Evolutionary conservation across 345 rosid genomes (phyloP), one percentile per base, ranked within the genome.

Genomic region (Pugionium dolabratum): DNA sequence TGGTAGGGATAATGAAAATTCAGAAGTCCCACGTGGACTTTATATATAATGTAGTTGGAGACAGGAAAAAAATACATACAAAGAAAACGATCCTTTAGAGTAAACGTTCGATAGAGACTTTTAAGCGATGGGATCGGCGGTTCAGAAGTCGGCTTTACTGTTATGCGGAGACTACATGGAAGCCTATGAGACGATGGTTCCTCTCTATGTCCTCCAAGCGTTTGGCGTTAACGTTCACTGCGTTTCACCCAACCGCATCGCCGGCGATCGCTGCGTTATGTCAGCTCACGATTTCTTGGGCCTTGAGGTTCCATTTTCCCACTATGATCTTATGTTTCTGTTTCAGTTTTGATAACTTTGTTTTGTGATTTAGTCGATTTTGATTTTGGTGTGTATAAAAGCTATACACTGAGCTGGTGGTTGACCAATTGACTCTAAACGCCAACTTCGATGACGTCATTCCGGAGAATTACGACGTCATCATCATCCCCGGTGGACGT

Each of bases 151-250:
- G 18, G 81, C 72, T 45, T 62, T 83, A 53, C 72, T 83, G 45
- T 49, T 80, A 68, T 80, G 84, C 39, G 84, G 87, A 30, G 87
- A 83, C 26, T 80, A 73, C 84, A 79, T 83, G 87, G 87, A 83
- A 59, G 87, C 79, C n/a, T 83, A 68, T 18, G 83, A 83, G 64
- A 78, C 76, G 32, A 56, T 60, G 2, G 79, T 78, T n/a, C 86
- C 84, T 2, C 78, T 75, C 58, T 71, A 65, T 18, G 69, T 80
- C 30, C 79, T 82, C 36, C 78, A 71, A 60, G 81, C 86, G n/a
- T 80, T 82, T 65, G 69, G 84, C 5, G 78, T 80, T 53, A 58
- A 30, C 37, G 84, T 83, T 27, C 77, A 83, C 64, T 76, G 78
- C 37, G 82, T 76, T 70, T 82, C 84, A 39, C 86, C 84, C 8